Evolutionary conservation across 768 basidiomycete genomes (phyloP).

Genomic region (Inosperma sp.): DNA sequence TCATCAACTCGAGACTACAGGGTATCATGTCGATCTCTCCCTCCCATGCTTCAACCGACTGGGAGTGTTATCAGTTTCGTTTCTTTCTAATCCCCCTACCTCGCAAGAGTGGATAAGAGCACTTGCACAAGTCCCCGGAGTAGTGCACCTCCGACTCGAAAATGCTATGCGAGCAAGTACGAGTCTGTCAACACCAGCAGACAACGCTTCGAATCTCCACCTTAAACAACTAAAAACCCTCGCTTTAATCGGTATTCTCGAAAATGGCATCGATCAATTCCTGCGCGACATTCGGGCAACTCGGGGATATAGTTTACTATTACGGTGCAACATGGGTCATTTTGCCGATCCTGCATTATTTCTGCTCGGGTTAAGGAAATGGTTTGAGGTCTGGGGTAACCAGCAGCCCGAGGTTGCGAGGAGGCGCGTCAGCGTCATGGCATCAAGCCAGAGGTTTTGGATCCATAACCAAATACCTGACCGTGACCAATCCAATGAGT

Average conservation of each 20-base stretch:
- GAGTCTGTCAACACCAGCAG: background rate
- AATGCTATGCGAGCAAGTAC: background rate
- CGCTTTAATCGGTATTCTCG: background rate
- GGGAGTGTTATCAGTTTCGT: background rate
- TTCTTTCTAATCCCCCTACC: background rate
- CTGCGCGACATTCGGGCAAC: background rate
- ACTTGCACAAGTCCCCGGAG: background rate
- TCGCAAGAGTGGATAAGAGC: background rate
- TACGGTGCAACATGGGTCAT: background rate
- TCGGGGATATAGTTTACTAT: background rate
- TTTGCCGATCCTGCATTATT: background rate
- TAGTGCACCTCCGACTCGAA: background rate
- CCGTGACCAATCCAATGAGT: background rate
- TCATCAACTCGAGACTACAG: background rate
- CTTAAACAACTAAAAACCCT: background rate
- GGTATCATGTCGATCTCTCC: background rate
- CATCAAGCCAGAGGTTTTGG: background rate
- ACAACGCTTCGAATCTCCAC: background rate
- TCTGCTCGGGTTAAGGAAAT: background rate
- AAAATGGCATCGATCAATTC: slow-evolving; percentile 1
- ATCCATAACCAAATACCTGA: slow-evolving; percentile 3
- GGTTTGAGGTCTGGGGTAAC: background rate
- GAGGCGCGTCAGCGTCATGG: background rate
- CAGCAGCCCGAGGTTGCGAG: background rate
- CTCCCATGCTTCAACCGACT: background rate